These are phyloP conservation scores for Nitzschia inconspicua DNA, from an alignment of 108 stramenopile genomes.

Conservation along the genomic window DNA sequence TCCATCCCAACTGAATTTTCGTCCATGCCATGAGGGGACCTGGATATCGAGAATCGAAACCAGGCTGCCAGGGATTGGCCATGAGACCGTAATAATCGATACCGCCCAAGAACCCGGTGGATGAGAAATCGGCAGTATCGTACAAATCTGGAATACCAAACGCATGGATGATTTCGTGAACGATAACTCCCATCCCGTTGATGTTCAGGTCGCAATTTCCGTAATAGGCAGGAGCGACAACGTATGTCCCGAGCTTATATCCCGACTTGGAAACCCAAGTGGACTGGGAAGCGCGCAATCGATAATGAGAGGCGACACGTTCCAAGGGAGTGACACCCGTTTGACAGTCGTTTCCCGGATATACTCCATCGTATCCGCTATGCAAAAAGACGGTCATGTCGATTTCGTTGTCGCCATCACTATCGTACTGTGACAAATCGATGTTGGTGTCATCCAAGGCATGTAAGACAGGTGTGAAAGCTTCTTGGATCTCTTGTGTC, in stretches of 20 bases:
- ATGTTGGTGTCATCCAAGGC: neutral
- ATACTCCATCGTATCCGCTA: conserved; percentile 29
- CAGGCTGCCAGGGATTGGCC: conserved; percentile 8
- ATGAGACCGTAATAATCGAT: conserved; percentile 7
- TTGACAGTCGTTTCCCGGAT: conserved; percentile 36
- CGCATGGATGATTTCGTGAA: conserved; percentile 40
- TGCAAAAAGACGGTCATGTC: conserved; percentile 18
- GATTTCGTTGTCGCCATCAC: conserved; percentile 4
- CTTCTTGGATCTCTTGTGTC: neutral
- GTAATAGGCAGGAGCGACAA: conserved; percentile 21
- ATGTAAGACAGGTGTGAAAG: conserved; percentile 15
- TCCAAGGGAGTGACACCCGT: conserved; percentile 8
- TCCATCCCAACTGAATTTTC: conserved; percentile 49
- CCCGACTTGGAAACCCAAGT: neutral
- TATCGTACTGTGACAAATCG: conserved; percentile 4
- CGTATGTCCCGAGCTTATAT: conserved; percentile 12
- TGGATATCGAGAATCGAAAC: conserved; percentile 23
- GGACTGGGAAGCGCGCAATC: neutral
- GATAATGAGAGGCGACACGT: conserved; percentile 24
- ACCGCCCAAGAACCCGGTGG: conserved; percentile 2
- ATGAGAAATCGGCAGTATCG: conserved; percentile 2
- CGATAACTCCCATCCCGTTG: conserved; percentile 27
- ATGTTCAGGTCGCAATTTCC: conserved; percentile 25
- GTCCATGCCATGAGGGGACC: conserved; percentile 44
- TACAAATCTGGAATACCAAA: conserved; percentile 44